Conservation (phyloP, 805 yeast genomes). For the Candida krabiensis region DNA sequence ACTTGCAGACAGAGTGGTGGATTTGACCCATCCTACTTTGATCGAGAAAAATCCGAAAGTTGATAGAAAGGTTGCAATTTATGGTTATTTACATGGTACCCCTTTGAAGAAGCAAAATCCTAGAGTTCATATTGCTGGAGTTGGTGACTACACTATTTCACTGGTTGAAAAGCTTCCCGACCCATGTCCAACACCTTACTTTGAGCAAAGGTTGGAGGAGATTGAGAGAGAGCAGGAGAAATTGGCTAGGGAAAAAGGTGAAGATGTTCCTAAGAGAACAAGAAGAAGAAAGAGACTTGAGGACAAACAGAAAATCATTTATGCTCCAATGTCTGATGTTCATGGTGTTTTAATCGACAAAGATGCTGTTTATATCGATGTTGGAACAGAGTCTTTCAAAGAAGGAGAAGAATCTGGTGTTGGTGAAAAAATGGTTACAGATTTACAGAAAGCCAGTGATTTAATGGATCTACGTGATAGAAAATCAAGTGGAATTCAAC, state of each 20-base stretch:
- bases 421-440: slow-evolving; percentile 84
- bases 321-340: slow-evolving; percentile 99
- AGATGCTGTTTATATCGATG: slow-evolving; percentile 94
- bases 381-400: slow-evolving; percentile 43
- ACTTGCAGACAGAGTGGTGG: slow-evolving; percentile 85
- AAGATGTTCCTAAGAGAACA: slow-evolving; percentile 45
- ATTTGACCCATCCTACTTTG: slow-evolving; percentile 86
- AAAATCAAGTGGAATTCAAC: slow-evolving; percentile 65
- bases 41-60: slow-evolving; percentile 77
- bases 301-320: slow-evolving; percentile 89
- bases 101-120: slow-evolving; percentile 70
- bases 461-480: slow-evolving; percentile 41
- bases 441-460: slow-evolving; percentile 68
- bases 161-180: slow-evolving; percentile 90
- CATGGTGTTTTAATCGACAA: slow-evolving; percentile 97
- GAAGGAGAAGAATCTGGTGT: slow-evolving; percentile 54
- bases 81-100: slow-evolving; percentile 95
- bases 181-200: slow-evolving; percentile 98
- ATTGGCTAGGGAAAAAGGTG: slow-evolving; percentile 62
- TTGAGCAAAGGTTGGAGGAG: slow-evolving; percentile 82
- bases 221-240: slow-evolving; percentile 71
- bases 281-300: slow-evolving; percentile 86
- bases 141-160: slow-evolving; percentile 81
- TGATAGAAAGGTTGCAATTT: slow-evolving; percentile 87
- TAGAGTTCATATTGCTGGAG: slow-evolving; percentile 90